Base-by-base conservation (phyloP, 306 rosid species). In the Luffa aegyptiaca region DNA sequence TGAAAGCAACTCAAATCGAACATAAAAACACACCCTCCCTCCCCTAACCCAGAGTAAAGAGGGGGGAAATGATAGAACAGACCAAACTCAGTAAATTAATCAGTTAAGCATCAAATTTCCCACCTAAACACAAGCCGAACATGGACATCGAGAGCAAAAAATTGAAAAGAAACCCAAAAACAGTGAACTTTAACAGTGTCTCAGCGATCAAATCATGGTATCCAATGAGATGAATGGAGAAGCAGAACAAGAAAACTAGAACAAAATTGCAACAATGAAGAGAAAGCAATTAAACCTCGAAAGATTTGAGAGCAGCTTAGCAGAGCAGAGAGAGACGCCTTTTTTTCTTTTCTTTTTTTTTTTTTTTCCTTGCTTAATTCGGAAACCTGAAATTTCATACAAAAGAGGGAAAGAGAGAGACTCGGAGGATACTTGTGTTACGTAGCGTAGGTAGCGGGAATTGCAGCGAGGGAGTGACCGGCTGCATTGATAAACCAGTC, bases 261-360 rank as follows among this genome's bases (percentile, higher is more conserved):
- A 36, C 8, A n/a, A 76, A 52, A 21, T 26, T 12, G 3, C 58
- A 26, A 41, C 36, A 63, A 8, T 18, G 26, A 55, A 85, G 55
- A 71, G 9, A 73, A 37, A 20, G 61, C 83, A 83, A 71, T 70
- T 86, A 96, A 88, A 90, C 95, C 87, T 83, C 66, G 87, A 85
- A 86, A 82, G 7, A 42, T 26, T 82, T 55, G 76, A 71, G 64
- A 91, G 78, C 84, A 91, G 78, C 84, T 51, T n/a, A 10, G 75
- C 80, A 84, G 63, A 52, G 10, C 46, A 37, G 48, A 69, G 77
- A 71, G 78, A 49, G 59, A 81, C 41, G 63, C 35, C 83, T 74
- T 77, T 64, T 59, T 46, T 61, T 71, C 48, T 26, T 26, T 26
- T 26, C 31, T 26, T 74, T 77, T 64, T 59, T 46, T 61, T 71